These are phyloP conservation scores for Pyrrhoderma lamaoense DNA, from an alignment of 1,284 basidiomycete genomes.

Conservation along the genomic window DNA sequence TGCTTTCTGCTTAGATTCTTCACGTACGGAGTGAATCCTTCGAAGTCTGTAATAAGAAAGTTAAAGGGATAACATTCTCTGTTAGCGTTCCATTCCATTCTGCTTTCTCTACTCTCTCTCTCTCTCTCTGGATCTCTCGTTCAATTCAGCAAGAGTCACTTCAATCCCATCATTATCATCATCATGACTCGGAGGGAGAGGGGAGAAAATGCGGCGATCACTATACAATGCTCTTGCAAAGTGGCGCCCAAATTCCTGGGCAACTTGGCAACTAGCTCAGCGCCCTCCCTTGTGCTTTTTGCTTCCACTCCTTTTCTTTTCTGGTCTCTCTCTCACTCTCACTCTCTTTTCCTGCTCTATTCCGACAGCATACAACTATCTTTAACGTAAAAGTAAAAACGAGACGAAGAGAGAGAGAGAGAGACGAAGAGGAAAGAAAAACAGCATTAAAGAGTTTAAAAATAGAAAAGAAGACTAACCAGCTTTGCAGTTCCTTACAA, in stretches of 20 bases:
- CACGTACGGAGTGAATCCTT: conserved; percentile 61
- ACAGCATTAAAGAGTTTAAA: not conserved
- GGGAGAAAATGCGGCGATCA: not conserved
- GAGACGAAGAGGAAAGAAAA: not conserved
- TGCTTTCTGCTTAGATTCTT: conserved; percentile 84
- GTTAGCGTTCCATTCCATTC: too few species aligned
- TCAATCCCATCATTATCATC: too few species aligned
- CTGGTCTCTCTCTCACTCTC: too few species aligned
- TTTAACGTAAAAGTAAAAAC: too few species aligned
- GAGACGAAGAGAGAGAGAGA: not conserved
- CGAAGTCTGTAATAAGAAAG: conserved; percentile 75
- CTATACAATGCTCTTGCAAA: not conserved
- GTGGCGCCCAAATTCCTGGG: conserved; percentile 3
- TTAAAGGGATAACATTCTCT: not conserved
- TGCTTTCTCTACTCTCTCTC: too few species aligned
- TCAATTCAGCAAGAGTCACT: too few species aligned
- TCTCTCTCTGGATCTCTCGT: not conserved
- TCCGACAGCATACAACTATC: too few species aligned
- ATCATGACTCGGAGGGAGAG: too few species aligned
- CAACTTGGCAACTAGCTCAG: too few species aligned
- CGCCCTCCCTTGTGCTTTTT: too few species aligned
- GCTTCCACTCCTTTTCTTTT: too few species aligned
- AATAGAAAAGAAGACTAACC: conserved; percentile 37
- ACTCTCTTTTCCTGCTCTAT: too few species aligned
- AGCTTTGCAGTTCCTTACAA: conserved; percentile 75